phyloP scores from a whole-genome alignment of 2,329 filamentous ascomycete species.

The Aspergillus tanneri region DNA sequence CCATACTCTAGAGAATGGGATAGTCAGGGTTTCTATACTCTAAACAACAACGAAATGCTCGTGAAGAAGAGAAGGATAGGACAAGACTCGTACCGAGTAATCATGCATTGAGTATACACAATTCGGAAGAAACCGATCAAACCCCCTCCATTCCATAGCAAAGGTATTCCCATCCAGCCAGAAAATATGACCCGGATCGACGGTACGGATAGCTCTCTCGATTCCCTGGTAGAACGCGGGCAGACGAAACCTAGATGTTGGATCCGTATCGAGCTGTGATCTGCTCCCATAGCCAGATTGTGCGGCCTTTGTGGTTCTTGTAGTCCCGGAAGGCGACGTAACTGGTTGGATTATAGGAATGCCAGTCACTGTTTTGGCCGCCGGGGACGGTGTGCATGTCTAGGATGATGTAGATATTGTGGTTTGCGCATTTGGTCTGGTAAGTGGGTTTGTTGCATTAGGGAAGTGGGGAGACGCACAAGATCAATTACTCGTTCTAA shows the following conservation, averaged over 20 bases:
- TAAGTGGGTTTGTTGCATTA: not conserved
- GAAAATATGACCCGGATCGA: constrained; percentile 50
- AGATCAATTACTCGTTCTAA: constrained; percentile 50
- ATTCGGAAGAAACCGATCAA: constrained; percentile 46
- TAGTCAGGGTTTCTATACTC: not conserved
- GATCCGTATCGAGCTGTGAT: constrained; percentile 47
- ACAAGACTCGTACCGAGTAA: constrained; percentile 34
- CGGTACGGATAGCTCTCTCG: constrained; percentile 47
- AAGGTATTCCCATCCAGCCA: constrained; percentile 49
- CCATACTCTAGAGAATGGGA: constrained; percentile 31
- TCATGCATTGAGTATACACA: constrained; percentile 49
- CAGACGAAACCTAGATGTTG: constrained; percentile 48
- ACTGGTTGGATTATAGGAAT: constrained; percentile 49
- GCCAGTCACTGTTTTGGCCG: constrained; percentile 54
- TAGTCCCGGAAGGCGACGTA: constrained; percentile 53
- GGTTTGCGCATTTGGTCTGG: constrained; percentile 40
- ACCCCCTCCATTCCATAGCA: constrained; percentile 47
- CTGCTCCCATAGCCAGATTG: constrained; percentile 51
- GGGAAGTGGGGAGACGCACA: constrained; percentile 17
- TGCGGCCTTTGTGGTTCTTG: constrained; percentile 52
- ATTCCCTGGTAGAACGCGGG: constrained; percentile 49
- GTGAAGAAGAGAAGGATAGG: too few relatives aligned
- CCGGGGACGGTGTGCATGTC: constrained; percentile 53
- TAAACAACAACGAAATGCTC: too few relatives aligned
- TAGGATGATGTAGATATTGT: constrained; percentile 53